Percentiles rank a stretch among this genome's conserved stretches.
Evolutionary conservation across 352 stramenopile species (phyloP).

Genomic region (Phytophthora macrochlamydospora): DNA sequence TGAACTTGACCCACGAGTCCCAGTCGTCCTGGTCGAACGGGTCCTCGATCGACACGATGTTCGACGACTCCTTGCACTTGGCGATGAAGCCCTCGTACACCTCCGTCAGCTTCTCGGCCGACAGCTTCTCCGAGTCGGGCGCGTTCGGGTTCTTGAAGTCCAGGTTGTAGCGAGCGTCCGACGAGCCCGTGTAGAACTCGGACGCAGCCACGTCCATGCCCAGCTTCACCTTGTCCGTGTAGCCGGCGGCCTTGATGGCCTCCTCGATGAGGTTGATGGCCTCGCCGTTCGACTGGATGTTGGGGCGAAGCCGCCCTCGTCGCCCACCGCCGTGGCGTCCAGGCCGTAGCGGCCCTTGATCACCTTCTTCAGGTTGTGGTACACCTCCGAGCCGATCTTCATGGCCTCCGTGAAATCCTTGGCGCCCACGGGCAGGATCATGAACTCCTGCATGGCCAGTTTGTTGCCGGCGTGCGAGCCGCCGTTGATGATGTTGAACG

Average conservation of each 20-base stretch:
- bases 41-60: conserved; percentile 99
- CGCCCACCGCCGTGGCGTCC: conserved; percentile 98
- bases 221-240: conserved; percentile 96
- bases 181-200: conserved; percentile 96
- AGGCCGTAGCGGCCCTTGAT: conserved; percentile 99
- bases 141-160: conserved; percentile 97
- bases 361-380: conserved; percentile 99
- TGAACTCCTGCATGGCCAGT: conserved; percentile 99
- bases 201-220: conserved; percentile 98
- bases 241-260: conserved; percentile 95
- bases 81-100: conserved; percentile 95
- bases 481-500: conserved; percentile 99
- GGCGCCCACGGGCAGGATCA: conserved; percentile 96
- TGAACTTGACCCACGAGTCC: conserved; percentile 97
- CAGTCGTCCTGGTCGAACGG: conserved; percentile 99
- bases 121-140: conserved; percentile 89
- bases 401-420: conserved; percentile 94
- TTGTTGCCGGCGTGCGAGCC: conserved; percentile 98
- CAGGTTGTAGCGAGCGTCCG: conserved; percentile 97
- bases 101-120: conserved; percentile 94
- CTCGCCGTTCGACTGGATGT: conserved; percentile 96
- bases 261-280: conserved; percentile 98
- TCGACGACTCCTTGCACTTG: conserved; percentile 91
- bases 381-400: conserved; percentile 98
- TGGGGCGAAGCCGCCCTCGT: conserved; percentile 99